phyloP scores from a whole-genome alignment of 495 filamentous ascomycete species.

The Penicilliopsis zonata region DNA sequence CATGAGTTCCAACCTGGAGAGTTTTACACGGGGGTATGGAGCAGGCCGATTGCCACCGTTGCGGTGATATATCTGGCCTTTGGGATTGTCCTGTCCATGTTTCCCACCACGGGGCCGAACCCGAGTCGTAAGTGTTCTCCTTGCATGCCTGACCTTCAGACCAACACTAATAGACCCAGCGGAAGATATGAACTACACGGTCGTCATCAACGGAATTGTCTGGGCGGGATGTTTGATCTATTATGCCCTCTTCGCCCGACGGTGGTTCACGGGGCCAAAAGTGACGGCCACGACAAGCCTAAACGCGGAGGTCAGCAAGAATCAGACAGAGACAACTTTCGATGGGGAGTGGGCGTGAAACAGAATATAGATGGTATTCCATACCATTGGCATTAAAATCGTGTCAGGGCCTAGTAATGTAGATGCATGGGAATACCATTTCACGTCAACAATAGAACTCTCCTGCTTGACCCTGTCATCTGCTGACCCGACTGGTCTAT shows the following conservation, averaged over 20 bases:
- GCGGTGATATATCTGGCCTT: slow-evolving; percentile 44
- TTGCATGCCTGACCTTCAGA: no score
- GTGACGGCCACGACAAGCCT: no score
- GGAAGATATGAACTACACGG: slow-evolving; percentile 50
- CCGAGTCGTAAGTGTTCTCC: slow-evolving; percentile 38
- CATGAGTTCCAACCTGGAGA: slow-evolving; percentile 51
- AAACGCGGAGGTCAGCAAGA: no score
- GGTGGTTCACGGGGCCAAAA: slow-evolving; percentile 65
- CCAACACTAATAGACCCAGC: slow-evolving; percentile 38
- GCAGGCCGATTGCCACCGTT: slow-evolving; percentile 38
- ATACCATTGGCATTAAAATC: no score
- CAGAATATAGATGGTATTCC: no score
- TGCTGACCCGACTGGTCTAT: no score
- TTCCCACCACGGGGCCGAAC: slow-evolving; percentile 43
- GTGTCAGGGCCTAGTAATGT: no score
- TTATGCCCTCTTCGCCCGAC: slow-evolving; percentile 51
- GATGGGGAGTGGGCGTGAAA: no score
- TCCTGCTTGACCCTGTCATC: no score
- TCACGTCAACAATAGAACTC: no score
- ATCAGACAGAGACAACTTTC: no score
- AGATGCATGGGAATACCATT: no score
- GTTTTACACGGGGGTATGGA: slow-evolving; percentile 45
- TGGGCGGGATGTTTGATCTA: slow-evolving; percentile 51
- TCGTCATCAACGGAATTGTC: slow-evolving; percentile 51
- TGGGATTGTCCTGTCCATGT: slow-evolving; percentile 45